Conservation (phyloP, 2,329 filamentous ascomycete genomes). For the Ampelomyces quisqualis region DNA sequence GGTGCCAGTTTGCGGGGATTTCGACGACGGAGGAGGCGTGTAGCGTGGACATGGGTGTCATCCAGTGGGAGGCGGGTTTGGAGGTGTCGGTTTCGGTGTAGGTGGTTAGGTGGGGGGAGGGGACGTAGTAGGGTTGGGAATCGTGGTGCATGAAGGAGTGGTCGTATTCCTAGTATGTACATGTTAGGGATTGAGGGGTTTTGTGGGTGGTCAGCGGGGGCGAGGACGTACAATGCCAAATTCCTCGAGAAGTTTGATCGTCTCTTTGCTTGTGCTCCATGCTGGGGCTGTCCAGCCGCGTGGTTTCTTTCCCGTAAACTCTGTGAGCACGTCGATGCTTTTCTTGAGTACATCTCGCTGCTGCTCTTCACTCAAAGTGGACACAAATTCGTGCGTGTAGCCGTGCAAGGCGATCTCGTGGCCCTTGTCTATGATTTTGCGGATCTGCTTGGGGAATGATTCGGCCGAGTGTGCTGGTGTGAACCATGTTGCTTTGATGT, state of each 20-base stretch:
- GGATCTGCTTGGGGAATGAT: constrained; percentile 52
- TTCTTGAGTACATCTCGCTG: constrained; percentile 43
- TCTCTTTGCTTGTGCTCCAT: constrained; percentile 44
- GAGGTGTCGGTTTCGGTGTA: constrained; percentile 34
- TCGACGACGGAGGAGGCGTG: constrained; percentile 44
- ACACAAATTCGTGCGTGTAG: constrained; percentile 46
- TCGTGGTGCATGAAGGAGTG: constrained; percentile 55
- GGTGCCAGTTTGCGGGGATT: constrained; percentile 51
- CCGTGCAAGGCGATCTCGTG: constrained; percentile 48
- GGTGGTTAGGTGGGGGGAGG: constrained; percentile 48
- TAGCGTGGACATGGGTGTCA: constrained; percentile 42
- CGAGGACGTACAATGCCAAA: constrained; percentile 39
- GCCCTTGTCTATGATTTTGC: constrained; percentile 46
- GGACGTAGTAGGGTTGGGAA: constrained; percentile 45
- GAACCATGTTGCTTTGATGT: constrained; percentile 49
- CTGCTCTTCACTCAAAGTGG: constrained; percentile 45
- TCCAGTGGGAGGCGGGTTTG: constrained; percentile 41
- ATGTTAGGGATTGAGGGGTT: neutral
- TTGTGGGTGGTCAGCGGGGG: neutral
- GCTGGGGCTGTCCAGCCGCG: constrained; percentile 49
- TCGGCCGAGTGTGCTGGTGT: constrained; percentile 49
- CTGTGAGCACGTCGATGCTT: constrained; percentile 44
- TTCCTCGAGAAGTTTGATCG: constrained; percentile 46
- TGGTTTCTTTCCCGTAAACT: constrained; percentile 45
- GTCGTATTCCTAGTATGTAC: constrained; percentile 50